Evolutionary conservation across 1,139 yeast genomes (phyloP).

Genomic region (Taphrina wiesneri): DNA sequence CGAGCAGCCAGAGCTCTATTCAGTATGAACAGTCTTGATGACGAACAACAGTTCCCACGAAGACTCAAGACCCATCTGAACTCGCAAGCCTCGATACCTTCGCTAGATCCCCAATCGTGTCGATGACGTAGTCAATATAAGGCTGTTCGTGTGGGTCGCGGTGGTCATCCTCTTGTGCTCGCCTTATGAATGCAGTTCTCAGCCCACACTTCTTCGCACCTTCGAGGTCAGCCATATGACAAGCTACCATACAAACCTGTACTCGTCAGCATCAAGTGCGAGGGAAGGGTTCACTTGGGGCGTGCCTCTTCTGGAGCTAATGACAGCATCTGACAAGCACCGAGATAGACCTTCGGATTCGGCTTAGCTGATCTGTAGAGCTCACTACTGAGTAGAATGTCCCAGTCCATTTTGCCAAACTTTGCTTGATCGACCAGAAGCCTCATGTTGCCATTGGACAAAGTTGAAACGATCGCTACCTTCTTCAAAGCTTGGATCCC

Average conservation of each 20-base stretch:
- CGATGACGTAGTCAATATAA: conserved; percentile 24
- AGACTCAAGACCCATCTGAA: no score
- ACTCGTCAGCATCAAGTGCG: neutral
- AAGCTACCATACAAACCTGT: conserved; percentile 39
- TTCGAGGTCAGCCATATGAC: conserved; percentile 38
- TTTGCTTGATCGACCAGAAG: conserved; percentile 39
- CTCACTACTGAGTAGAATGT: conserved; percentile 39
- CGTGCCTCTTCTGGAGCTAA: conserved; percentile 36
- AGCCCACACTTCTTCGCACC: conserved; percentile 39
- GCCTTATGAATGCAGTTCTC: conserved; percentile 38
- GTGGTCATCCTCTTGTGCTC: conserved; percentile 35
- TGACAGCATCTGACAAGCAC: conserved; percentile 37
- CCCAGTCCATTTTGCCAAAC: conserved; percentile 39
- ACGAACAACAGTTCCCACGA: no score
- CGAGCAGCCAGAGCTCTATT: no score
- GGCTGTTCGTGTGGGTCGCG: conserved; percentile 1
- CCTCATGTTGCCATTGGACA: conserved; percentile 40
- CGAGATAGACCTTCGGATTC: conserved; percentile 38
- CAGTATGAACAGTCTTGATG: no score
- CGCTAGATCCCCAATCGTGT: conserved; percentile 18
- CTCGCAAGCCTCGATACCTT: neutral
- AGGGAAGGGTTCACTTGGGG: neutral
- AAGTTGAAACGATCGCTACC: conserved; percentile 37
- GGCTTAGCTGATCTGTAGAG: conserved; percentile 39
- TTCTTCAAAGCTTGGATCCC: conserved; percentile 37